A percentile compares a stretch with the other conserved stretches of the same genome.
Evolutionary conservation across 2,329 filamentous ascomycete genomes (phyloP).

Genomic region (Ilyonectria sp.): DNA sequence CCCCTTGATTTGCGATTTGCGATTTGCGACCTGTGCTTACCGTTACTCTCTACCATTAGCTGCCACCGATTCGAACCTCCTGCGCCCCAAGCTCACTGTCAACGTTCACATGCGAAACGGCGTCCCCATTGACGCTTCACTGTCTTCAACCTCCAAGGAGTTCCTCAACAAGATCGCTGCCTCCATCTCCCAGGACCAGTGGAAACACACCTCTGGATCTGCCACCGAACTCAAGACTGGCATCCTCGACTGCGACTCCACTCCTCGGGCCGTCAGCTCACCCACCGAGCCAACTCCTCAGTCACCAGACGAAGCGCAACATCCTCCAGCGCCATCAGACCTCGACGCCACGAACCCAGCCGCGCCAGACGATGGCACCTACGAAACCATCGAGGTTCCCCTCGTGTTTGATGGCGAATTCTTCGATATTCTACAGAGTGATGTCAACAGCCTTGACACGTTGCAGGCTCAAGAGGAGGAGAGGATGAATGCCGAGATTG

Average conservation of each 20-base stretch:
- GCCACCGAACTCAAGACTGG: slow-evolving; percentile 17
- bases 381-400: slow-evolving; percentile 76
- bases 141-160: slow-evolving; percentile 75
- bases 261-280: not conserved
- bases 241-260: slow-evolving; percentile 24
- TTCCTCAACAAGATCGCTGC: slow-evolving; percentile 75
- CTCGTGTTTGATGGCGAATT: slow-evolving; percentile 85
- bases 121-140: slow-evolving; percentile 76
- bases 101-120: slow-evolving; percentile 78
- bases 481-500: slow-evolving; percentile 75
- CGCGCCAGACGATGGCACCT: slow-evolving; percentile 28
- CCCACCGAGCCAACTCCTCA: not conserved
- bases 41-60: slow-evolving; percentile 43
- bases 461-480: slow-evolving; percentile 78
- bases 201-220: not conserved
- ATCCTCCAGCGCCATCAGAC: not conserved
- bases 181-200: slow-evolving; percentile 51
- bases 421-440: slow-evolving; percentile 81
- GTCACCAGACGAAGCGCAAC: not conserved
- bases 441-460: slow-evolving; percentile 78
- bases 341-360: not conserved
- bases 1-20: not conserved
- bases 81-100: slow-evolving; percentile 80
- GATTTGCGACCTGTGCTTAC: slow-evolving; percentile 2
- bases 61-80: slow-evolving; percentile 58